Evolutionary conservation across 1,139 yeast species (phyloP), one percentile per base, ranked within the genome.

Genomic region (Debaryomycetaceae sp.): DNA sequence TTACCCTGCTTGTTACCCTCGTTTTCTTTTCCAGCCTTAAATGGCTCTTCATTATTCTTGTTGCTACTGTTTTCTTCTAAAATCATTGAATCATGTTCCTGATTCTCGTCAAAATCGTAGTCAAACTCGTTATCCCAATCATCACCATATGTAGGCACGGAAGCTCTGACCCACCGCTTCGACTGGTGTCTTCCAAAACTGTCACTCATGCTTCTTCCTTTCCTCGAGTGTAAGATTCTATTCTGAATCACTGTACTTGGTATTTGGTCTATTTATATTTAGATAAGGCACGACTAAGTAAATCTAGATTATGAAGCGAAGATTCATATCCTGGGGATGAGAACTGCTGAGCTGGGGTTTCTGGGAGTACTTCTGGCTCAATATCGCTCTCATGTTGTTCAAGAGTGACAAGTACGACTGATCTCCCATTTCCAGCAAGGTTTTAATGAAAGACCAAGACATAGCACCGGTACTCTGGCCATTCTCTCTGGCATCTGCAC

Each of bases 381-480:
- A 75, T 44, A 84, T 80, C 23, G 73, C 64, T 62, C 98, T 78
- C 84, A 89, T 85, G 54, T 84, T 83, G 65, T 89, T 89, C 63
- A 91, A 74, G 55, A 91, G 72, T 11, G 91, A 79, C 55, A 89
- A 63, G 61, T 86, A 91, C 29, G 86, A 75, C 68, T 90, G 97
- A 55, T 81, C 76, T 5, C 91, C 87, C 58, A 80, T 78, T 46
- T 75, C 74, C 34, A 74, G 62, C 72, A 91, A 69, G 23, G 87
- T 95, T 50, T 78, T 76, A 48, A 89, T 80, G 59, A 91, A 90
- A 1, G 97, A 87, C 76, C 85, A 89, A 42, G 96, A 86, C 96
- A 91, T 88, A 22, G 98, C 98, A 47, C 98, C 98, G 0, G 96
- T 89, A 38, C 87, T 82, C 38, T 68, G 69, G 24, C 96, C 96